Conservation (phyloP, 768 basidiomycete genomes). For the Collybiopsis confluens region DNA sequence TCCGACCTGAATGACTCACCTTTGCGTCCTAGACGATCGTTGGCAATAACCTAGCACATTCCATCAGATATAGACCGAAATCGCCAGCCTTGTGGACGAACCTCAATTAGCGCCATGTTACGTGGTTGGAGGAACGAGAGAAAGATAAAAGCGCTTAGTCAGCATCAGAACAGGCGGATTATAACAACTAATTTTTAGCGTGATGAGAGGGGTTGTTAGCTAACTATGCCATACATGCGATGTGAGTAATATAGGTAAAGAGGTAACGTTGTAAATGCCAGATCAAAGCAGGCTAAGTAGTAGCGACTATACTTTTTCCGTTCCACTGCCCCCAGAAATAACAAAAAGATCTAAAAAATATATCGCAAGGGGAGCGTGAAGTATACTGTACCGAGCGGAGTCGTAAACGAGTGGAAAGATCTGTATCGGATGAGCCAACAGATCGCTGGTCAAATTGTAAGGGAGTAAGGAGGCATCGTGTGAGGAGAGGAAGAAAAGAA, state of each 20-base stretch:
- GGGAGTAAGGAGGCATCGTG: slow-evolving; percentile 8
- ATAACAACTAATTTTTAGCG: not conserved
- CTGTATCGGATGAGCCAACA: not conserved
- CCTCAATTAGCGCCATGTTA: no score
- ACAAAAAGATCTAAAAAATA: not conserved
- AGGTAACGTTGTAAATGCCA: not conserved
- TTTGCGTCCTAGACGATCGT: slow-evolving; percentile 93
- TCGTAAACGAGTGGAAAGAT: slow-evolving; percentile 6
- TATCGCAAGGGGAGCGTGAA: not conserved
- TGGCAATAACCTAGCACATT: slow-evolving; percentile 90
- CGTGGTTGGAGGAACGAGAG: no score
- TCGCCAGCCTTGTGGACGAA: no score
- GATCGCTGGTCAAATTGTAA: not conserved
- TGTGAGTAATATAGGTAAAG: not conserved
- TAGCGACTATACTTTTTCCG: slow-evolving; percentile 6
- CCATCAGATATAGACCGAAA: no score
- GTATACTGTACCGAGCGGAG: not conserved
- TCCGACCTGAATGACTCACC: slow-evolving; percentile 50
- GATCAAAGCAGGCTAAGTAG: not conserved
- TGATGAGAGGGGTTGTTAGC: slow-evolving; percentile 1
- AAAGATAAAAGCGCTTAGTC: no score
- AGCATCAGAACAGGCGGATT: not conserved
- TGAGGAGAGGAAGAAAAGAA: slow-evolving; percentile 8
- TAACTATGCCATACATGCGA: slow-evolving; percentile 4
- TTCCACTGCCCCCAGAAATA: not conserved